Evolutionary conservation across 352 stramenopile genomes (phyloP), one percentile per base, ranked within the genome.

Genomic region (Phytopythium vexans): DNA sequence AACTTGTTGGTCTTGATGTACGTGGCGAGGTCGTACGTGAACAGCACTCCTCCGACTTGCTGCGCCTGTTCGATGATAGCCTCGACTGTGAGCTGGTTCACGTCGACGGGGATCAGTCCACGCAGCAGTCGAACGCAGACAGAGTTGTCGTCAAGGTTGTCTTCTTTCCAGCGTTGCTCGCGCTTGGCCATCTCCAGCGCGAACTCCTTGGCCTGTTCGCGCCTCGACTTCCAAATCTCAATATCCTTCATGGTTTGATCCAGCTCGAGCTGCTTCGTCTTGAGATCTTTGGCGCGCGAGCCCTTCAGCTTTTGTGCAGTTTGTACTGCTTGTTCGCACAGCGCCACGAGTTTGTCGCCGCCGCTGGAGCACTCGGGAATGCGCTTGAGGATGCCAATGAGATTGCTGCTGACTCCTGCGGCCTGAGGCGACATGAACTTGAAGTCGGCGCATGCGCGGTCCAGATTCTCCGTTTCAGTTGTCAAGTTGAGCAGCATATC

Each of bases 1-100:
- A 91, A 70, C 8, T 71, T 69, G 50, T 93, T 91, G 44, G 83
- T 74, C 61, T 93, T 93, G 58, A 93, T 58, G 62, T 93, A 93
- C 6, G 69, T 53, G 37, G 76, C 80, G 33, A 93, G 58, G 36
- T 93, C 82, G 52, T 85, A 83, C 14, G 82, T 87, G 63, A 74
- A 87, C n/a, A 92, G 66, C 15, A 82, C 70, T 3, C 77, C 41
- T 31, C 56, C 56, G 11, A 49, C 49, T 0, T 7, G 33, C 2
- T 53, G 54, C 8, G 79, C 76, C 36, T 61, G 59, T 31, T 70
- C 69, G n/a, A 89, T 70, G 1, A 90, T 58, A 3, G 34, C 11
- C 8, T 92, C 79, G 2, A 88, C 56, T 2, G 60, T 85, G 33
- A 92, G 56, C 40, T 81, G 65, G 21, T 81, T 64, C 10, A 92